These are phyloP conservation scores for Paramecium biaurelia DNA, from an alignment of 73 alveolate species.

Conservation along the genomic window DNA sequence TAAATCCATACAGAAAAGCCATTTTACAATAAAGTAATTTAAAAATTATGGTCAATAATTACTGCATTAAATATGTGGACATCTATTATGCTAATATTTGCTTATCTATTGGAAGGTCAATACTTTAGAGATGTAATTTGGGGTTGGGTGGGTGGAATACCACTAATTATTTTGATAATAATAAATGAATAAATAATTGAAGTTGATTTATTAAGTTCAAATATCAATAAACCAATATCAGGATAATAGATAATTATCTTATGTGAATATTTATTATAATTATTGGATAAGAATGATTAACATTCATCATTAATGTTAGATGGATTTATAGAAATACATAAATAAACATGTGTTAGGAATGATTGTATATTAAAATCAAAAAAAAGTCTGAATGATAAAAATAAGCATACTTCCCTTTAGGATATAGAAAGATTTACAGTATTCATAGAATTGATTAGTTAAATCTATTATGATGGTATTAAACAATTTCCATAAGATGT, in stretches of 20 bases:
- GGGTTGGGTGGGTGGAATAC: conserved; percentile 56
- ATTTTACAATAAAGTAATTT: neutral
- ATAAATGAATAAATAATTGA: neutral
- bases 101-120: conserved; percentile 44
- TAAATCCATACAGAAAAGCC: conserved; percentile 12
- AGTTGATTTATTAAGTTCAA: conserved; percentile 45
- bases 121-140: conserved; percentile 2
- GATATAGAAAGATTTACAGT: neutral
- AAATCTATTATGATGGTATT: conserved; percentile 34
- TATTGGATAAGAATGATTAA: neutral
- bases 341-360: neutral
- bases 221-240: neutral
- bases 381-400: neutral
- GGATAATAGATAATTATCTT: neutral
- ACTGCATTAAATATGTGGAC: conserved; percentile 56
- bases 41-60: conserved; percentile 52
- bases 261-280: neutral
- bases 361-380: conserved; percentile 29
- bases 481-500: neutral
- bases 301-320: neutral
- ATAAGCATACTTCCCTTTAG: neutral
- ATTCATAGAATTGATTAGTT: neutral
- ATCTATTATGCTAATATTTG: conserved; percentile 2
- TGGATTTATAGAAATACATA: conserved; percentile 42
- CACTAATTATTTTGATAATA: neutral